These are phyloP conservation scores for Achaetomiella virescens DNA, from an alignment of 495 filamentous ascomycete genomes.

Conservation along the genomic window DNA sequence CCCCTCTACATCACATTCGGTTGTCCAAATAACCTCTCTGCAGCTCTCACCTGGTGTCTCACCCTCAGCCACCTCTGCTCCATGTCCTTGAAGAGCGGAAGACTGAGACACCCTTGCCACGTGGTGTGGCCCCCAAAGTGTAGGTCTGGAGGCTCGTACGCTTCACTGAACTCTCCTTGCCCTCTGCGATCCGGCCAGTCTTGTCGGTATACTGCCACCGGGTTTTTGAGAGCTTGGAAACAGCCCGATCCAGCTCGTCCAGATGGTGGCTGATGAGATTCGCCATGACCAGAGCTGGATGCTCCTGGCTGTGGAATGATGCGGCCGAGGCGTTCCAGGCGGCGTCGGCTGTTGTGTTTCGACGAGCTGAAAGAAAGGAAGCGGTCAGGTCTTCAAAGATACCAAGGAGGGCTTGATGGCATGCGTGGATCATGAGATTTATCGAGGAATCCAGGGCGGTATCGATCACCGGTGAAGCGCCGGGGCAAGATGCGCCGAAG, in stretches of 20 bases:
- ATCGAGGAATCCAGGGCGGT: constrained; percentile 7
- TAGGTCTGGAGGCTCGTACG: background rate
- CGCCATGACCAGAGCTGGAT: constrained; percentile 1
- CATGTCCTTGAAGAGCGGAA: background rate
- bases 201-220: background rate
- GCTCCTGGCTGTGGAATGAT: background rate
- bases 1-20: background rate
- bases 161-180: background rate
- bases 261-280: constrained; percentile 11
- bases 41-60: background rate
- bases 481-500: background rate
- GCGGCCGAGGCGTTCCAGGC: background rate
- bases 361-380: background rate
- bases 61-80: constrained; percentile 3
- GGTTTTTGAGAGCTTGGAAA: background rate
- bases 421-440: constrained; percentile 8
- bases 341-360: background rate
- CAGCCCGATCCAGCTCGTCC: background rate
- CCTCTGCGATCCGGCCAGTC: background rate
- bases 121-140: background rate
- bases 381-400: constrained; percentile 12
- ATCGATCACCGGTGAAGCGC: background rate
- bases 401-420: constrained; percentile 13
- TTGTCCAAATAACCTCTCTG: background rate
- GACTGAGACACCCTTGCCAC: background rate